These are phyloP conservation scores for Mytilinidion resinicola DNA, from an alignment of 495 filamentous ascomycete genomes.

Conservation along the genomic window DNA sequence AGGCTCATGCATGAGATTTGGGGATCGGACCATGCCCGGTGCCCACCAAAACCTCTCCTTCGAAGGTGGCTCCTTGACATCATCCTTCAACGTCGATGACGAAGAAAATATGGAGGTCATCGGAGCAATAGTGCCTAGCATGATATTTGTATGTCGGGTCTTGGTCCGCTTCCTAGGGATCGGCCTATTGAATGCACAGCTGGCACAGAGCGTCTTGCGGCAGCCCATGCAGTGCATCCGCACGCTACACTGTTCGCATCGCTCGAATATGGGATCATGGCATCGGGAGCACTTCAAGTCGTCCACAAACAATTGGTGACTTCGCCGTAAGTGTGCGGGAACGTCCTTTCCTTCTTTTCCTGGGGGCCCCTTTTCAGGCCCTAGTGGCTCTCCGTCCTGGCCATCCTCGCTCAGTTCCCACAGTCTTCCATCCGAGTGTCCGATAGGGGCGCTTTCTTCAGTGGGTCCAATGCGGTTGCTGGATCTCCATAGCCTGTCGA, in stretches of 20 bases:
- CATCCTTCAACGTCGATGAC: conserved; percentile 19
- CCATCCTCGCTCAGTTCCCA: conserved; percentile 56
- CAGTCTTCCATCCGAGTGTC: conserved; percentile 42
- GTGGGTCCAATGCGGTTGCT: conserved; percentile 52
- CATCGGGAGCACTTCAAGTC: conserved; percentile 51
- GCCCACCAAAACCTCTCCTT: conserved; percentile 51
- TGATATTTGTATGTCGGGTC: conserved; percentile 24
- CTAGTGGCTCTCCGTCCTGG: conserved; percentile 50
- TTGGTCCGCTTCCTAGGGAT: conserved; percentile 38
- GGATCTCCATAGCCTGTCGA: conserved; percentile 56
- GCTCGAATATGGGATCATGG: conserved; percentile 46
- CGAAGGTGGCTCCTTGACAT: conserved; percentile 1
- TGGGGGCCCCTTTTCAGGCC: conserved; percentile 39
- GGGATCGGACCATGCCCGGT: conserved; percentile 46
- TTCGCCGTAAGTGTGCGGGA: conserved; percentile 50
- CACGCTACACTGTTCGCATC: conserved; percentile 58
- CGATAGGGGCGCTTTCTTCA: conserved; percentile 21
- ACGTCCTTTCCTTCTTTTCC: conserved; percentile 51
- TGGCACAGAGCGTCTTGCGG: conserved; percentile 55
- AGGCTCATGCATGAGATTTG: conserved; percentile 52
- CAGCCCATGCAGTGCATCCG: conserved; percentile 60
- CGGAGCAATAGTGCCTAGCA: conserved; percentile 11
- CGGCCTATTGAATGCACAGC: conserved; percentile 54
- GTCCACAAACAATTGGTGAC: conserved; percentile 49
- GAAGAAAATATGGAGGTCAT: conserved; percentile 25